Evolutionary conservation across 2,329 filamentous ascomycete species (phyloP), one percentile per base, ranked within the genome.

Genomic region (Orbilia blumenaviensis): DNA sequence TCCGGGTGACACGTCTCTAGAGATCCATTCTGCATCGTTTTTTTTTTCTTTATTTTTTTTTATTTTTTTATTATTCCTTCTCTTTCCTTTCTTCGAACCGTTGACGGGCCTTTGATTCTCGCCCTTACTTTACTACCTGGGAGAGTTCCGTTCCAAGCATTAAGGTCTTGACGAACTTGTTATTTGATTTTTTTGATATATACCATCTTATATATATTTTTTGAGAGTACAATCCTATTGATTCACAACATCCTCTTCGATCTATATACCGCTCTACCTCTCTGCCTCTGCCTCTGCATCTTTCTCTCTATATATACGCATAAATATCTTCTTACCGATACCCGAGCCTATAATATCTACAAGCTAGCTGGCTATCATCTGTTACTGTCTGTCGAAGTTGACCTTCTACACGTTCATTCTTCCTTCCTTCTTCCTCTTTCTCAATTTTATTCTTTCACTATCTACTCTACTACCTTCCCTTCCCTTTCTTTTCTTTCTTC

Each of bases 1-100:
- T 77, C 25, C 46, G 42, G 54, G 66, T 75, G 61, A 63, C 56
- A 66, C 66, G 62, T 68, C 58, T 64, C 41, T 60, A 54, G n/a
- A n/a, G n/a, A n/a, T 67, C 56, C 25, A 50, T 36, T 27, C 54
- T 48, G 44, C 44, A 36, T 61, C 16, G 52, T 56, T 56, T 54
- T 41, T 46, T 66, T 63, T 41, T 64, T 77, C 3, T 71, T 71
- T 56, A 41, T 50, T 62, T 61, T 54, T 60, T 16, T 66, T 25
- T 63, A n/a, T 50, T 69, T 9, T 77, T 63, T 50, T 67, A 54
- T 60, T 50, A 50, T 58, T 12, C 58, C 23, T 66, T 71, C 38
- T 46, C 64, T 77, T 42, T 32, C 10, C 36, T 18, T 61, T 38
- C 27, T 44, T 72, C 54, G 62, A n/a, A 48, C 56, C 38, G 64